These are phyloP conservation scores for Symbiodinium natans DNA, from an alignment of 73 alveolate species.

Conservation along the genomic window DNA sequence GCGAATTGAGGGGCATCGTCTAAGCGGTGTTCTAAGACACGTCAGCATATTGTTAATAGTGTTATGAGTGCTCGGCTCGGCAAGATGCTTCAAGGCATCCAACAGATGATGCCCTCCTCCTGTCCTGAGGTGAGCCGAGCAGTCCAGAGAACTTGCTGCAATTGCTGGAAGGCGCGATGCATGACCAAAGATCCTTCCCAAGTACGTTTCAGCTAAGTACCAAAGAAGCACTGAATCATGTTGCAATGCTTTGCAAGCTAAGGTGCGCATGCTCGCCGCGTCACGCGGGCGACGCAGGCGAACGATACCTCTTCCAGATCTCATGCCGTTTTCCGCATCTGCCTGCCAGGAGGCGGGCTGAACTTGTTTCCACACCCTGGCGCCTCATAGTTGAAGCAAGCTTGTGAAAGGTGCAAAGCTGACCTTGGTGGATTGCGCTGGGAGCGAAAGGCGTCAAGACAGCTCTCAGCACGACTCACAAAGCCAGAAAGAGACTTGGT, in stretches of 20 bases:
- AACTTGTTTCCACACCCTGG: neutral
- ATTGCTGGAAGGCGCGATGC: neutral
- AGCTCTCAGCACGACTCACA: conserved; percentile 73
- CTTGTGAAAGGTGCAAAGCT: neutral
- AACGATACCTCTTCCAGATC: conserved; percentile 60
- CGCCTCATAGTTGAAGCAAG: neutral
- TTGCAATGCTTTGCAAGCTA: too few species aligned
- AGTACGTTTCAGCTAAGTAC: too few species aligned
- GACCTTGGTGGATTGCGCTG: conserved; percentile 87
- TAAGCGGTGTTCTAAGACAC: too few species aligned
- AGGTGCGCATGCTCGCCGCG: conserved; percentile 52
- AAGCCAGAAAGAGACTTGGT: neutral
- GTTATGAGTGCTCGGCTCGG: too few species aligned
- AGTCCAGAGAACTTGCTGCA: neutral
- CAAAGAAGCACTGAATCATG: too few species aligned
- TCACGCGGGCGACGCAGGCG: conserved; percentile 78
- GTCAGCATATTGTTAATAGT: too few species aligned
- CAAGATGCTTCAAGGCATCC: too few species aligned
- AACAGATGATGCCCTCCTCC: too few species aligned
- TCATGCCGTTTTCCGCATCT: conserved; percentile 63
- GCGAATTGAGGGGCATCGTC: too few species aligned
- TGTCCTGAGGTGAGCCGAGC: neutral
- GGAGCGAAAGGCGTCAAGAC: conserved; percentile 76
- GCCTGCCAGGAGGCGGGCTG: neutral
- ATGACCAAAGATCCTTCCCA: too few species aligned